Percentiles rank a stretch among this genome's conserved stretches.
Evolutionary conservation across 345 rosid species (phyloP).

Genomic region (Schrenkiella parvula): DNA sequence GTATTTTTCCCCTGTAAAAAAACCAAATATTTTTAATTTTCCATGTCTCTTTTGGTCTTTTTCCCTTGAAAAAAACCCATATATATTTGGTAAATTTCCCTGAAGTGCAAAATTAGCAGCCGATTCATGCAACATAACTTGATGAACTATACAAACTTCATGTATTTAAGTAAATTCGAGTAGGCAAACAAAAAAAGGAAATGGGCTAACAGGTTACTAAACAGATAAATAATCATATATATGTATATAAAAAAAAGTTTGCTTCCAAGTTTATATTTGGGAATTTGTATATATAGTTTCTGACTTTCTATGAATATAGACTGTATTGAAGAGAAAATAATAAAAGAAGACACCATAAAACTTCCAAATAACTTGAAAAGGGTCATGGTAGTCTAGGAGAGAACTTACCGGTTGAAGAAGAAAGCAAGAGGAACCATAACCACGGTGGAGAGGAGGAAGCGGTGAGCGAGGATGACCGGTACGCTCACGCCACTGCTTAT

Average conservation of each 20-base stretch:
- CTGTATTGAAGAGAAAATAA: background rate
- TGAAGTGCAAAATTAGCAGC: background rate
- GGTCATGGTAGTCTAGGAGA: background rate
- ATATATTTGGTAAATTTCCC: background rate
- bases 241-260: background rate
- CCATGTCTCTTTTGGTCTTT: constrained; percentile 41
- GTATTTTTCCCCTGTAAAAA: constrained; percentile 29
- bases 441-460: constrained; percentile 26
- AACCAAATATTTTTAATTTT: too few relatives aligned
- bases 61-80: constrained; percentile 8
- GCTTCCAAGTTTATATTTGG: background rate
- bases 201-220: background rate
- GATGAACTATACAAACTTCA: background rate
- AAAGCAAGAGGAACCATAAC: constrained; percentile 33
- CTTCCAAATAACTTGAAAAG: background rate
- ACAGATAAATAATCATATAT: background rate
- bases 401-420: constrained; percentile 25
- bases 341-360: background rate
- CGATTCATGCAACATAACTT: background rate
- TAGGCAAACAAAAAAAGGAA: background rate
- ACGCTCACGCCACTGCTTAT: constrained; percentile 25
- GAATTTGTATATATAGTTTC: background rate
- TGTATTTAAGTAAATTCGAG: background rate
- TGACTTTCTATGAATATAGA: too few relatives aligned
- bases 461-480: constrained; percentile 26